Evolutionary conservation across 2,329 filamentous ascomycete species (phyloP).

Genomic region (Dichotomopilus funicola): DNA sequence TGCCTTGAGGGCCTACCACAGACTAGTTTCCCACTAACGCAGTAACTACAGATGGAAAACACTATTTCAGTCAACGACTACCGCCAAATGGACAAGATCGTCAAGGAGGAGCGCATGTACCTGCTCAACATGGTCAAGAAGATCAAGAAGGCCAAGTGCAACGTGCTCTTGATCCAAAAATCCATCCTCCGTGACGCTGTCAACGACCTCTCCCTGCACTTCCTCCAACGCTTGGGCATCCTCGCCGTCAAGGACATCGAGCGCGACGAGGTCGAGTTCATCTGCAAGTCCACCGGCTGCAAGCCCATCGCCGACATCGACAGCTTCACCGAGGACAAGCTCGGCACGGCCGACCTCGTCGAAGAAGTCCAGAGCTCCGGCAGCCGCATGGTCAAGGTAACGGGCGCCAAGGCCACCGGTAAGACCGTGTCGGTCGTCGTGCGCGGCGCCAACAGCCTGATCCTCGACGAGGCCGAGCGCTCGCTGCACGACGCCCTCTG

Average conservation of each 20-base stretch:
- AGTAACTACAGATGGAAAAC: constrained; percentile 77
- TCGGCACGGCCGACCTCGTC: constrained; percentile 85
- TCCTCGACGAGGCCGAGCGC: constrained; percentile 94
- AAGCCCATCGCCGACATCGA: constrained; percentile 98
- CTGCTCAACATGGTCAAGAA: constrained; percentile 99
- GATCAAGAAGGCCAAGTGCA: constrained; percentile 99
- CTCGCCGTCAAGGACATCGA: constrained; percentile 96
- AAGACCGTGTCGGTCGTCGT: constrained; percentile 94
- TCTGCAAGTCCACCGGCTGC: constrained; percentile 98
- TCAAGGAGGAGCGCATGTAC: constrained; percentile 98
- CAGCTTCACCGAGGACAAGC: constrained; percentile 97
- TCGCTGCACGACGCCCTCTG: constrained; percentile 96
- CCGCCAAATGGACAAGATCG: constrained; percentile 99
- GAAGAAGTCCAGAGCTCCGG: constrained; percentile 87
- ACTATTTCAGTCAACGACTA: constrained; percentile 99
- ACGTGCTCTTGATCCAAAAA: constrained; percentile 96
- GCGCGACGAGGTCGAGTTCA: constrained; percentile 96
- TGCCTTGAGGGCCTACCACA: neutral
- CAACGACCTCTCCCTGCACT: constrained; percentile 95
- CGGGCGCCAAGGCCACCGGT: constrained; percentile 73
- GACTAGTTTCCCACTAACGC: neutral
- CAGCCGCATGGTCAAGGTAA: constrained; percentile 89
- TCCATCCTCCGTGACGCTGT: constrained; percentile 96
- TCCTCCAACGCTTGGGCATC: constrained; percentile 94
- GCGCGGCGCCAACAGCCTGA: constrained; percentile 87